Evolutionary conservation across 169 alveolate species (phyloP).

Genomic region (Theileria parva): DNA sequence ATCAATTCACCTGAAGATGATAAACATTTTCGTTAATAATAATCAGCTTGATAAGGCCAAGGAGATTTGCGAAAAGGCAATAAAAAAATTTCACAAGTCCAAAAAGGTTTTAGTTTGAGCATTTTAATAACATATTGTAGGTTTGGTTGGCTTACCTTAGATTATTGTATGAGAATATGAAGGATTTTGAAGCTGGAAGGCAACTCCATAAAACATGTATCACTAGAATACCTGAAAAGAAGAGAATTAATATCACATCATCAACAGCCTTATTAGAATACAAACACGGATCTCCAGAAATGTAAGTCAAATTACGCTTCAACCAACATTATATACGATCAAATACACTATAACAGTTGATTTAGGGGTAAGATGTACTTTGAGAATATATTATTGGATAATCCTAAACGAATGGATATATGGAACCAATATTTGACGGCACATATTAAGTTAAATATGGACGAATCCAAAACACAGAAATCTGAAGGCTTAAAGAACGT

Average conservation of each 20-base stretch:
- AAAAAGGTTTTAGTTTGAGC: slow-evolving; percentile 60
- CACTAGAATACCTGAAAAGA: slow-evolving; percentile 62
- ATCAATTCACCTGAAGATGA: slow-evolving; percentile 67
- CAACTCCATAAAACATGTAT: slow-evolving; percentile 59
- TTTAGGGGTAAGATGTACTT: slow-evolving; percentile 78
- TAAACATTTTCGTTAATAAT: slow-evolving; percentile 59
- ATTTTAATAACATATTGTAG: slow-evolving; percentile 8
- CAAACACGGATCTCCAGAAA: slow-evolving; percentile 72
- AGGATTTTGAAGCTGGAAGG: slow-evolving; percentile 60
- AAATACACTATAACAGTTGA: not conserved
- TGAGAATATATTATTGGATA: slow-evolving; percentile 81
- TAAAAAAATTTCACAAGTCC: slow-evolving; percentile 70
- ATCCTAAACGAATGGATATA: slow-evolving; percentile 81
- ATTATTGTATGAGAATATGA: slow-evolving; percentile 41
- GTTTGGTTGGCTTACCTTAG: slow-evolving; percentile 55
- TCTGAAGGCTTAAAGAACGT: slow-evolving; percentile 47
- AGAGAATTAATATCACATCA: slow-evolving; percentile 69
- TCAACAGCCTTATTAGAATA: slow-evolving; percentile 81
- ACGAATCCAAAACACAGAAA: slow-evolving; percentile 20
- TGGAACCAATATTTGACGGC: slow-evolving; percentile 83
- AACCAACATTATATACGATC: not conserved
- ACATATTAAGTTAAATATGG: slow-evolving; percentile 70
- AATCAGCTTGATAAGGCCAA: slow-evolving; percentile 62
- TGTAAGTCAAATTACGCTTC: slow-evolving; percentile 43
- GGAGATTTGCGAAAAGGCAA: slow-evolving; percentile 68